These are phyloP conservation scores for Saccharomycopsis sp. DNA, from an alignment of 805 yeast genomes.

Conservation along the genomic window DNA sequence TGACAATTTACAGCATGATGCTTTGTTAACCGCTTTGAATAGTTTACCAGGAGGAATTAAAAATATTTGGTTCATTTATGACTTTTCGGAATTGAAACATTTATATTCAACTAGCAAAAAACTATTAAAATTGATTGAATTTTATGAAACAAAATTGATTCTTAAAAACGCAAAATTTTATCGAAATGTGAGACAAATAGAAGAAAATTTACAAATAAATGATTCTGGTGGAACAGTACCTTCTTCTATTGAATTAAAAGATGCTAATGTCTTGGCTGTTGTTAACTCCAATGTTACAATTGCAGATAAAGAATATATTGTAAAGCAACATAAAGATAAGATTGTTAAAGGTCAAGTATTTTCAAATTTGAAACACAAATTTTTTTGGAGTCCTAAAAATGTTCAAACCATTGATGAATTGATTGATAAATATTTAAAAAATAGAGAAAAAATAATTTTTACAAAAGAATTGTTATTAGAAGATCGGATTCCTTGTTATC, in stretches of 20 bases:
- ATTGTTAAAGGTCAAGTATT: too few relatives aligned
- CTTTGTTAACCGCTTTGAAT: conserved; percentile 20
- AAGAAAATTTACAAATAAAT: too few relatives aligned
- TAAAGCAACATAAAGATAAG: too few relatives aligned
- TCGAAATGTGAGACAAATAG: too few relatives aligned
- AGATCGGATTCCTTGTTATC: conserved; percentile 18
- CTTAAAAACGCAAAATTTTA: conserved; percentile 9
- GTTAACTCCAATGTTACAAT: too few relatives aligned
- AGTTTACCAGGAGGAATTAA: conserved; percentile 45
- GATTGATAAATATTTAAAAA: conserved; percentile 5
- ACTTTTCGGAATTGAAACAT: conserved; percentile 29
- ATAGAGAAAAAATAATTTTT: conserved; percentile 2
- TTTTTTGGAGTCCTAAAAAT: too few relatives aligned
- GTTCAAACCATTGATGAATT: conserved; percentile 1
- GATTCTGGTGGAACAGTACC: too few relatives aligned
- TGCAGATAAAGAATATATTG: too few relatives aligned
- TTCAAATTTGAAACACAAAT: too few relatives aligned
- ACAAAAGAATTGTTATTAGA: conserved; percentile 8
- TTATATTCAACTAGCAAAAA: conserved; percentile 24
- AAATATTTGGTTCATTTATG: conserved; percentile 49
- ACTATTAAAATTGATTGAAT: conserved; percentile 30
- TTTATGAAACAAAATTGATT: conserved; percentile 27
- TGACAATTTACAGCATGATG: conserved; percentile 13
- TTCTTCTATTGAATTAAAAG: too few relatives aligned
- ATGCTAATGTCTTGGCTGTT: too few relatives aligned